Base-by-base conservation (phyloP, 2,329 filamentous ascomycete genomes). In the Fusarium poae region DNA sequence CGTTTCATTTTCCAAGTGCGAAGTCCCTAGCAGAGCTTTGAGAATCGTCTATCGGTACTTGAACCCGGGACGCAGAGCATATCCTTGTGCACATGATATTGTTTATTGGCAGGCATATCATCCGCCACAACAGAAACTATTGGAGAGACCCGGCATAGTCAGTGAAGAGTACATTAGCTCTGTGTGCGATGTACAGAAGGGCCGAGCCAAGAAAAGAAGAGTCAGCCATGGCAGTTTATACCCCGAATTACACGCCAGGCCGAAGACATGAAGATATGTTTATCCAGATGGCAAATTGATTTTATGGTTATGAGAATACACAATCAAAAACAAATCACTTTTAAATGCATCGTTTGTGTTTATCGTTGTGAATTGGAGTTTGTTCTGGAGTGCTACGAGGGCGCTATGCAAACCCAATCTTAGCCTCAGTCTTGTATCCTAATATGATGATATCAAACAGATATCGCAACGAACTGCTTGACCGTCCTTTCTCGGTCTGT, bases 281-380 rank as follows among this genome's bases (percentile, higher is more conserved):
- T 20, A 37, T n/a, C 32, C 5, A 40, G 23, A 30, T 9, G 23
- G 34, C 16, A 40, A n/a, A 39, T 12, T 7, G 8, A 12, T 8
- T 27, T 29, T 18, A 51, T 8, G n/a, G n/a, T n/a, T n/a, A 32
- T 20, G 16, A 40, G 23, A 15, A 6, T 20, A n/a, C 21, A 13
- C 16, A 23, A 48, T 30, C 18, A 39, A 15, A 20, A 29, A 51
- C n/a, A 48, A 21, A 57, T 40, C 13, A 58, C 16, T 13, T 45
- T n/a, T 21, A 13, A 23, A 27, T 25, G 43, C n/a, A 27, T 15
- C 12, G 15, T n/a, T 29, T 29, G 30, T 50, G n/a, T 54, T 65
- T 21, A 43, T 70, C 58, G n/a, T 62, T 69, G 32, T 74, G 71
- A 64, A 74, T 73, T 72, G 72, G 71, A 73, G 71, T 72, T 68